A percentile compares a stretch with the other conserved stretches of the same genome.
phyloP scores from a whole-genome alignment of 2,329 filamentous ascomycete species.

The Bipolaris zeicola region DNA sequence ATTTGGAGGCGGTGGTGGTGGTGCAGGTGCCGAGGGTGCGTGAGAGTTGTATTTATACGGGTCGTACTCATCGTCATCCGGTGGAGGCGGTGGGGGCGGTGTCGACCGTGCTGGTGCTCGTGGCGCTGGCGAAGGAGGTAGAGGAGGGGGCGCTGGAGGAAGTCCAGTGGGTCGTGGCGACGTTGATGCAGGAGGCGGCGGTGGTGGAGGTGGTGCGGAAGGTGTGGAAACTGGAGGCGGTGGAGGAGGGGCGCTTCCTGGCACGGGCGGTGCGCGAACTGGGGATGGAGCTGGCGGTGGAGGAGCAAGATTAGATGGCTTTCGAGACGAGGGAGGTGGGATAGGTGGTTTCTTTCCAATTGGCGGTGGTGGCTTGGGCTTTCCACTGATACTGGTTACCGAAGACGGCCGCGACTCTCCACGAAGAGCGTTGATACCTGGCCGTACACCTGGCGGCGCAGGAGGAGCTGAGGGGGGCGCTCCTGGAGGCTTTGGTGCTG shows the following conservation, averaged over 20 bases:
- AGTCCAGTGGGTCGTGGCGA: conserved; percentile 23
- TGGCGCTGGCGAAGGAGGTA: conserved; percentile 25
- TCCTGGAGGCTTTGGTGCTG: conserved; percentile 57
- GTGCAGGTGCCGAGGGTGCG: conserved; percentile 45
- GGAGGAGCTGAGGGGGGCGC: conserved; percentile 54
- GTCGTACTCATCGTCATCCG: conserved; percentile 38
- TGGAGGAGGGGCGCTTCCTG: conserved; percentile 50
- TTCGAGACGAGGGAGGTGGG: conserved; percentile 62
- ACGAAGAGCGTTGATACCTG: conserved; percentile 65
- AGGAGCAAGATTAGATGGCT: conserved; percentile 58
- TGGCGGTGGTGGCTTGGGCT: conserved; percentile 74
- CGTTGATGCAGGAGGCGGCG: conserved; percentile 44
- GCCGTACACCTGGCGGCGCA: conserved; percentile 59
- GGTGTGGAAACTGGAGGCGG: conserved; percentile 50
- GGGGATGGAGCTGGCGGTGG: conserved; percentile 50
- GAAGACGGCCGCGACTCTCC: conserved; percentile 64
- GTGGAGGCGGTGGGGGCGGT: conserved; percentile 29
- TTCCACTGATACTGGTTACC: conserved; percentile 61
- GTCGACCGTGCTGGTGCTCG: conserved; percentile 31
- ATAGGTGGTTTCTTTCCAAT: conserved; percentile 74
- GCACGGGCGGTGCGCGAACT: conserved; percentile 48
- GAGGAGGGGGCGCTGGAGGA: conserved; percentile 24
- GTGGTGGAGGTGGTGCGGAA: conserved; percentile 52
- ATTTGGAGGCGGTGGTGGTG: conserved; percentile 57
- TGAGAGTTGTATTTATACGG: conserved; percentile 52